Evolutionary conservation across 2,329 filamentous ascomycete genomes (phyloP).

Genomic region (Helotiales sp.): DNA sequence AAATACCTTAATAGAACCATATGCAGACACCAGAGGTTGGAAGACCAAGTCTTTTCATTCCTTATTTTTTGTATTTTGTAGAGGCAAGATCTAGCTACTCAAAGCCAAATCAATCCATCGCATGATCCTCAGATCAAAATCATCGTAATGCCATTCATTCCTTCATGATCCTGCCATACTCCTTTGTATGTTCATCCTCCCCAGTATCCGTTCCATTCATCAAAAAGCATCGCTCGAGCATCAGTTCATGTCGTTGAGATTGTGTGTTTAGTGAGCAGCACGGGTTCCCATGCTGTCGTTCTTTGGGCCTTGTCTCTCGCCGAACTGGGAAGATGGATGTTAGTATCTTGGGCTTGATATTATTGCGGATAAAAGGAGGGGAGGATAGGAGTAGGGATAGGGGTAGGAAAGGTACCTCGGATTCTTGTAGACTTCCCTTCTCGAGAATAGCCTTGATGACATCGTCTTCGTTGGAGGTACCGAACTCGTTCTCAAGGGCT

Average conservation of each 20-base stretch:
- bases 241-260: background rate
- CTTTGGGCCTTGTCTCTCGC: conserved; percentile 36
- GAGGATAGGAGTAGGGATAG: background rate
- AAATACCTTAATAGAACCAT: too few relatives aligned
- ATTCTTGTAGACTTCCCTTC: conserved; percentile 68
- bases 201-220: background rate
- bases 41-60: background rate
- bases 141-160: background rate
- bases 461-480: conserved; percentile 75
- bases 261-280: conserved; percentile 28
- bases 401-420: conserved; percentile 45
- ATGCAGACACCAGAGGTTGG: too few relatives aligned
- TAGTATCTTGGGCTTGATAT: conserved; percentile 9
- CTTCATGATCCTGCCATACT: background rate
- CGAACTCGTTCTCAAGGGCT: conserved; percentile 82
- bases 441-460: conserved; percentile 80
- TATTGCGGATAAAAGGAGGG: background rate
- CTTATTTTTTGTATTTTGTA: background rate
- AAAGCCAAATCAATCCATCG: background rate
- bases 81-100: background rate
- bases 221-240: background rate
- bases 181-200: background rate
- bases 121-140: conserved; percentile 6
- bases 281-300: conserved; percentile 34
- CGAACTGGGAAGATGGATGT: conserved; percentile 27